phyloP scores from a whole-genome alignment of 1,284 basidiomycete species.

The Microbotryum scabiosae region DNA sequence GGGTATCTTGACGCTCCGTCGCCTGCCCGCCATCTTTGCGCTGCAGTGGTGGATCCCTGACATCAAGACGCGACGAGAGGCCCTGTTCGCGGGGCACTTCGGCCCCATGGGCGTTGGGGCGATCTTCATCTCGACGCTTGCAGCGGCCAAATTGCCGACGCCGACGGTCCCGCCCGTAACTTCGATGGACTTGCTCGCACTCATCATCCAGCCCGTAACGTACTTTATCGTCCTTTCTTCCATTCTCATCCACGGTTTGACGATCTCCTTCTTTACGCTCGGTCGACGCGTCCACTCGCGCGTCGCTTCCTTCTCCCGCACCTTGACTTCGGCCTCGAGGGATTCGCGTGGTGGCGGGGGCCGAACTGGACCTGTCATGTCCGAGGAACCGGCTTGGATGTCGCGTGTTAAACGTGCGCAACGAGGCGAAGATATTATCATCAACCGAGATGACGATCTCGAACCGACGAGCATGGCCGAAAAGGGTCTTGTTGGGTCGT shows the following conservation, averaged over 20 bases:
- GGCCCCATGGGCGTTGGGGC: constrained; percentile 45
- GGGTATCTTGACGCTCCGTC: constrained; percentile 63
- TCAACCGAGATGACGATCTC: constrained; percentile 60
- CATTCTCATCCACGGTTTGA: constrained; percentile 65
- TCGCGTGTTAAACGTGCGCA: constrained; percentile 61
- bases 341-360: constrained; percentile 11
- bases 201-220: constrained; percentile 77
- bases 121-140: constrained; percentile 62
- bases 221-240: constrained; percentile 85
- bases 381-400: constrained; percentile 59
- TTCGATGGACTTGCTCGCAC: constrained; percentile 58
- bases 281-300: constrained; percentile 80
- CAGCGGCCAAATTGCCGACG: constrained; percentile 58
- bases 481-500: constrained; percentile 4
- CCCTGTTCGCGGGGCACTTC: constrained; percentile 67
- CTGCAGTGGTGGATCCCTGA: constrained; percentile 86
- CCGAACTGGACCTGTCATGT: background rate
- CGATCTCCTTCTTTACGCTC: constrained; percentile 85
- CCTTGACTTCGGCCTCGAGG: constrained; percentile 48
- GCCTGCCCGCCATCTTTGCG: constrained; percentile 72
- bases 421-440: constrained; percentile 60
- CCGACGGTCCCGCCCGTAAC: constrained; percentile 50
- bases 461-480: constrained; percentile 17
- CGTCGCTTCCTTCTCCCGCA: constrained; percentile 73
- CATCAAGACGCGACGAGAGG: constrained; percentile 75